Evolutionary conservation across 2,329 filamentous ascomycete genomes (phyloP).

Genomic region (Ophiostoma quercus): DNA sequence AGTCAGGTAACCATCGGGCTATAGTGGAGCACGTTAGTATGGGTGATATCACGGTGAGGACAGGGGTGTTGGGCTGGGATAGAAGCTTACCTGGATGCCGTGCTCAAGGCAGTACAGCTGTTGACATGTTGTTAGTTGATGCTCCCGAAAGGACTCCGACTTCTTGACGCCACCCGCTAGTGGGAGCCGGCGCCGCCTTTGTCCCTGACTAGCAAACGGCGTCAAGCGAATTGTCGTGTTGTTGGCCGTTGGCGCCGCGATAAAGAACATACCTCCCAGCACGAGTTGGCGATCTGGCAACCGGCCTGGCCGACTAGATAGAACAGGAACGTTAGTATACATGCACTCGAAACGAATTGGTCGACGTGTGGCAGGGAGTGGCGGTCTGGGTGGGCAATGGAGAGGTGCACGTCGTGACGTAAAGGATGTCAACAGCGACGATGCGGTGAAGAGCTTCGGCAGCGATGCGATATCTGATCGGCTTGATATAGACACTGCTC

Average conservation of each 20-base stretch:
- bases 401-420: background rate
- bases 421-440: background rate
- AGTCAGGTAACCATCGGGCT: slow-evolving; percentile 98
- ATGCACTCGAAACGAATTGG: background rate
- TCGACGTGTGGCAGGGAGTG: background rate
- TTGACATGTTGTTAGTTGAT: slow-evolving; percentile 20
- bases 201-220: slow-evolving; percentile 4
- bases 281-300: slow-evolving; percentile 99
- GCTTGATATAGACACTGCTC: background rate
- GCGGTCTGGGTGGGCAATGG: slow-evolving; percentile 9
- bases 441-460: background rate
- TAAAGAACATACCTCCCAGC: slow-evolving; percentile 84
- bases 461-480: background rate
- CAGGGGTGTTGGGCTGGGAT: background rate
- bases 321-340: slow-evolving; percentile 43
- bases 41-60: slow-evolving; percentile 24
- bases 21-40: slow-evolving; percentile 35
- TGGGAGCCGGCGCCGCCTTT: background rate
- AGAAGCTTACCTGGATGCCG: slow-evolving; percentile 80
- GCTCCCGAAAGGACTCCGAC: background rate
- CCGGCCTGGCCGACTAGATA: slow-evolving; percentile 93
- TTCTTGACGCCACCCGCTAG: background rate
- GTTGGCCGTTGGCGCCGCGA: background rate
- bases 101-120: slow-evolving; percentile 99
- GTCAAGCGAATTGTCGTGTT: background rate